Percentiles rank a stretch among this genome's conserved stretches.
phyloP scores from a whole-genome alignment of 1,139 yeast genomes.

The Yamadazyma sp. region DNA sequence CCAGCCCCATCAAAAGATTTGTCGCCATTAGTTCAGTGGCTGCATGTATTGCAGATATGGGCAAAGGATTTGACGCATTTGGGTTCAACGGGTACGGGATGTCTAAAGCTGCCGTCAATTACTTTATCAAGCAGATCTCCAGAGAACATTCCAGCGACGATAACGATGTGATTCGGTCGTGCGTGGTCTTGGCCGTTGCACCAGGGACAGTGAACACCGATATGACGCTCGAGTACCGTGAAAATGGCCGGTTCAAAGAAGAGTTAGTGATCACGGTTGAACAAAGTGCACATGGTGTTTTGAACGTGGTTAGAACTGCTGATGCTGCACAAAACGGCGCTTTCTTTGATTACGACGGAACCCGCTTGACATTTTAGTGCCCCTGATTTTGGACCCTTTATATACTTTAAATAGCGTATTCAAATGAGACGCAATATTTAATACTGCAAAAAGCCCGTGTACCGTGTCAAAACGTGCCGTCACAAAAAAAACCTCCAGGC shows the following conservation, averaged over 20 bases:
- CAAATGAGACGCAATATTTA: too few relatives aligned
- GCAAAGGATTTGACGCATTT: conserved; percentile 4
- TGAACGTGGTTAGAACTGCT: not conserved
- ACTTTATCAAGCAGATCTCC: conserved; percentile 6
- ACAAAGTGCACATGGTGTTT: conserved; percentile 4
- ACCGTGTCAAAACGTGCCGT: not conserved
- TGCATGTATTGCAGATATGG: conserved; percentile 15
- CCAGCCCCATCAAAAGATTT: conserved; percentile 6
- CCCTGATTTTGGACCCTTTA: too few relatives aligned
- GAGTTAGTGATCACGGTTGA: conserved; percentile 3
- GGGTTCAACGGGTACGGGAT: conserved; percentile 9
- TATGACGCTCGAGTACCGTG: conserved; percentile 9
- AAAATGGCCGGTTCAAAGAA: not conserved
- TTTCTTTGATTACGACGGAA: conserved; percentile 7
- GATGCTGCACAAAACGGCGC: conserved; percentile 2
- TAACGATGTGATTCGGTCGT: conserved; percentile 26
- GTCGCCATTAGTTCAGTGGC: conserved; percentile 8
- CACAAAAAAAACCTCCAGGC: too few relatives aligned
- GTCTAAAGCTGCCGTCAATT: conserved; percentile 11
- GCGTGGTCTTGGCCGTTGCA: conserved; percentile 17
- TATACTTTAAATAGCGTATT: too few relatives aligned
- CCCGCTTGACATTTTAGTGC: too few relatives aligned
- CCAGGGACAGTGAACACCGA: conserved; percentile 35
- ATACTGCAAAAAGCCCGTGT: too few relatives aligned
- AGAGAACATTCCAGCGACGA: conserved; percentile 25